Percentiles rank a stretch among this genome's conserved stretches.
Conservation (phyloP, 1,284 basidiomycete genomes). For the Chiua sp. region DNA sequence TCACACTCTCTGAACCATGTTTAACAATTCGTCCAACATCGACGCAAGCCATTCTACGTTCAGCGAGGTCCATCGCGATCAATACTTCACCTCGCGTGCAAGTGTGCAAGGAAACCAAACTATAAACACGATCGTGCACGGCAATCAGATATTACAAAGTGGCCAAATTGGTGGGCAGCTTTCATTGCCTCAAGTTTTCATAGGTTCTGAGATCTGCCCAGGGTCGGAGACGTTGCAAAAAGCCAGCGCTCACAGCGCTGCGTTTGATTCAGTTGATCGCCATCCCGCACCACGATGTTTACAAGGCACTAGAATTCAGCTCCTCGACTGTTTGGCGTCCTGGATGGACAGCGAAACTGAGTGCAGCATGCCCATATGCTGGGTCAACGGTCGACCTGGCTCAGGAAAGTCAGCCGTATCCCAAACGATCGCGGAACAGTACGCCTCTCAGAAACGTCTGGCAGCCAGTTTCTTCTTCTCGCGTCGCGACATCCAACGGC, state of each 20-base stretch:
- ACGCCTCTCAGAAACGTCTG: conserved; percentile 12
- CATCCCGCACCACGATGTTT: conserved; percentile 28
- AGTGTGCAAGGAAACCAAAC: conserved; percentile 19
- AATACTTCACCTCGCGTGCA: conserved; percentile 10
- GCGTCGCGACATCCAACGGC: conserved; percentile 21
- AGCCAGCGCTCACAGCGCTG: conserved; percentile 23
- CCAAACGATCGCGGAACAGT: conserved; percentile 25
- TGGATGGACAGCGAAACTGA: conserved; percentile 17
- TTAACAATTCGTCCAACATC: conserved; percentile 26
- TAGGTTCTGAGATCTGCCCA: conserved; percentile 5
- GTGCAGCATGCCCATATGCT: conserved; percentile 15
- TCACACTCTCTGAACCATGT: conserved; percentile 7
- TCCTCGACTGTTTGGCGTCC: conserved; percentile 20
- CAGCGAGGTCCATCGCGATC: conserved; percentile 23
- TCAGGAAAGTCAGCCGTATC: conserved; percentile 30
- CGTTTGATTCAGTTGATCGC: conserved; percentile 24
- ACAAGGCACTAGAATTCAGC: conserved; percentile 26
- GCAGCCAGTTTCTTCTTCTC: conserved; percentile 31
- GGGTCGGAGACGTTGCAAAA: conserved; percentile 10
- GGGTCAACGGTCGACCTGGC: conserved; percentile 25
- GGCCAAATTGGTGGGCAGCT: not conserved
- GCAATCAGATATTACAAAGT: conserved; percentile 20
- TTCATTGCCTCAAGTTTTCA: conserved; percentile 11
- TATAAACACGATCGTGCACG: conserved; percentile 18
- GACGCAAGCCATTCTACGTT: conserved; percentile 21